phyloP scores from a whole-genome alignment of 352 stramenopile species.

The Pilasporangium apinafurcum region DNA sequence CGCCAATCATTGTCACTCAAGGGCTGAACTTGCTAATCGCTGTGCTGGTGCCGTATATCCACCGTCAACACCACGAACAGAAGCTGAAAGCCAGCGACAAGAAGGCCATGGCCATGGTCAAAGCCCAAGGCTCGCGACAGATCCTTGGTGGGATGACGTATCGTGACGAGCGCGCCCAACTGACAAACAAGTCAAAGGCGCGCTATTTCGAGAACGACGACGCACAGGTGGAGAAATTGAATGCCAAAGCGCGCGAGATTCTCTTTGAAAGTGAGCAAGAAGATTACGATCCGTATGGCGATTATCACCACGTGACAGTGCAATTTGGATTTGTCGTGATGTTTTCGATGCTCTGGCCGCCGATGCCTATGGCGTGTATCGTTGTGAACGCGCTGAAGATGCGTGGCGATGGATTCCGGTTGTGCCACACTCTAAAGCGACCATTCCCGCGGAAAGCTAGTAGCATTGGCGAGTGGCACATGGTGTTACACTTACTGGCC shows the following conservation, averaged over 20 bases:
- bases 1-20: slow-evolving; percentile 78
- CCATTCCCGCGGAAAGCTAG: slow-evolving; percentile 67
- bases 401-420: slow-evolving; percentile 62
- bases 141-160: slow-evolving; percentile 64
- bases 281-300: slow-evolving; percentile 77
- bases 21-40: slow-evolving; percentile 68
- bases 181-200: slow-evolving; percentile 61
- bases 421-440: slow-evolving; percentile 67
- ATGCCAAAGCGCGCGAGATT: slow-evolving; percentile 61
- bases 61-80: slow-evolving; percentile 64
- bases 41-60: slow-evolving; percentile 64
- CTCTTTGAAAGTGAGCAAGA: slow-evolving; percentile 71
- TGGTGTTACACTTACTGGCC: slow-evolving; percentile 61
- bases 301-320: slow-evolving; percentile 76
- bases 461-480: slow-evolving; percentile 70
- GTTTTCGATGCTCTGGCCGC: slow-evolving; percentile 82
- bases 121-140: slow-evolving; percentile 50
- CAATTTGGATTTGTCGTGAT: slow-evolving; percentile 85
- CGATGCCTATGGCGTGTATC: slow-evolving; percentile 73
- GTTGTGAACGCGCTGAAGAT: slow-evolving; percentile 78
- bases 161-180: slow-evolving; percentile 22
- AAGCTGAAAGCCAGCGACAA: slow-evolving; percentile 42
- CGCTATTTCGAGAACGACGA: slow-evolving; percentile 66
- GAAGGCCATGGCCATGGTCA: slow-evolving; percentile 61
- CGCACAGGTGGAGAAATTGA: slow-evolving; percentile 52